phyloP scores from a whole-genome alignment of 202 grass and related monocot genomes.

The Carex sylvatica region DNA sequence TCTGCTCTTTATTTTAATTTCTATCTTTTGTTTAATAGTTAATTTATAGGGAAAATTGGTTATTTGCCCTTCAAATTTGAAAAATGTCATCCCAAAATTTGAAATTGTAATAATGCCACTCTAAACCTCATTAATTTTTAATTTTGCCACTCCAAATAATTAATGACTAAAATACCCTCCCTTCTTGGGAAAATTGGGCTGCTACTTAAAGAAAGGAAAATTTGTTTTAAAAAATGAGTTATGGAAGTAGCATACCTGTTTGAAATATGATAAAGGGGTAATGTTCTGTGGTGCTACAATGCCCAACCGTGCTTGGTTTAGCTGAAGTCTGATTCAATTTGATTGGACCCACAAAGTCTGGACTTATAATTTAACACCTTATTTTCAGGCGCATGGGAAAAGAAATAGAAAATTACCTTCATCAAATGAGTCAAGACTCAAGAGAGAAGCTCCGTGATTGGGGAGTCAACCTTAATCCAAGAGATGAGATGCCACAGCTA shows the following conservation, averaged over 20 bases:
- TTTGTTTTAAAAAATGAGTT: not conserved
- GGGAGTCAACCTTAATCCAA: constrained; percentile 58
- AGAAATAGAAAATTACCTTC: constrained; percentile 56
- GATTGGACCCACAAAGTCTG: not conserved
- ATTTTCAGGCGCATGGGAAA: constrained; percentile 40
- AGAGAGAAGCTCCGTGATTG: constrained; percentile 74
- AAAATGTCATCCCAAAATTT: too few species aligned
- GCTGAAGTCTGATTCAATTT: not conserved
- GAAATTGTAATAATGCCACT: too few species aligned
- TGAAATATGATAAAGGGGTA: not conserved
- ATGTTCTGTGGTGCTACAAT: not conserved
- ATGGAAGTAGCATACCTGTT: not conserved
- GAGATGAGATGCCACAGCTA: constrained; percentile 37
- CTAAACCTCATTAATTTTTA: too few species aligned
- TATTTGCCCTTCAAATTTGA: too few species aligned
- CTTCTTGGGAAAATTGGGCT: too few species aligned
- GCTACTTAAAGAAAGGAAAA: not conserved
- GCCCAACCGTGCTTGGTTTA: not conserved
- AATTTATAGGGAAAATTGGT: too few species aligned
- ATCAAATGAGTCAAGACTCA: constrained; percentile 62
- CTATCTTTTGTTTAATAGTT: not conserved
- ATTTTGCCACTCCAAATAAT: too few species aligned
- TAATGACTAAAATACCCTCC: too few species aligned
- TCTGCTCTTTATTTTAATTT: not conserved
- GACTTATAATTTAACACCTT: not conserved